Percentiles rank a stretch among this genome's conserved stretches.
phyloP scores from a whole-genome alignment of 2,329 filamentous ascomycete species.

The Claviceps arundinis region DNA sequence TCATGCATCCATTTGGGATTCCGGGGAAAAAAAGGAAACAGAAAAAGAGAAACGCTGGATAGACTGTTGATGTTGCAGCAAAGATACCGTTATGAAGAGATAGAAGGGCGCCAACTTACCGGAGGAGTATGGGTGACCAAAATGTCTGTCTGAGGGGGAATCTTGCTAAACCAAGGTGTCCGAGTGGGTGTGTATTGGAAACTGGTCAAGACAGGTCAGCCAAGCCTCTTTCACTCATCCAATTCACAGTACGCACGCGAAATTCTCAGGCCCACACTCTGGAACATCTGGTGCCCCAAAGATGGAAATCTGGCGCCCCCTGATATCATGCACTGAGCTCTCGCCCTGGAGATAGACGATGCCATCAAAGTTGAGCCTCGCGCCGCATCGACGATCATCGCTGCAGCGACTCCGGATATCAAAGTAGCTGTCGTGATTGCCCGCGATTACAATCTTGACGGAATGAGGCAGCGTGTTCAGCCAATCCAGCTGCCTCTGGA shows the following conservation, averaged over 20 bases:
- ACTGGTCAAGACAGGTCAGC: constrained; percentile 16
- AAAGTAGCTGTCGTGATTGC: constrained; percentile 83
- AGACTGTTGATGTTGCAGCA: not conserved
- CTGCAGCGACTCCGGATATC: constrained; percentile 49
- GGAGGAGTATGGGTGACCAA: constrained; percentile 74
- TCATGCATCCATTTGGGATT: no score
- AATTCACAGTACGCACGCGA: constrained; percentile 34
- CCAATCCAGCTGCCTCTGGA: constrained; percentile 81
- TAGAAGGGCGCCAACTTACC: constrained; percentile 18
- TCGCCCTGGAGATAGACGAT: constrained; percentile 67
- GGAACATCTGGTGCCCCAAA: constrained; percentile 78
- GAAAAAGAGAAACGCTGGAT: not conserved
- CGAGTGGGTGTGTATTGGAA: constrained; percentile 59
- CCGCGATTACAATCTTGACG: constrained; percentile 71
- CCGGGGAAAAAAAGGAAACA: not conserved
- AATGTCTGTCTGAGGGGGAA: constrained; percentile 63
- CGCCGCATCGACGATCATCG: constrained; percentile 39
- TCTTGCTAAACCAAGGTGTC: constrained; percentile 58
- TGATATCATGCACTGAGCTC: constrained; percentile 49
- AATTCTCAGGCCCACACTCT: constrained; percentile 53
- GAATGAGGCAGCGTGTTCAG: constrained; percentile 57
- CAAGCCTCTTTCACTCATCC: not conserved
- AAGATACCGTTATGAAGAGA: not conserved
- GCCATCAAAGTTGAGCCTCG: constrained; percentile 48
- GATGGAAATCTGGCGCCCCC: constrained; percentile 40